A percentile compares a stretch with the other conserved stretches of the same genome.
These are phyloP conservation scores for Yamadazyma dushanensis DNA, from an alignment of 1,139 yeast species.

Conservation along the genomic window DNA sequence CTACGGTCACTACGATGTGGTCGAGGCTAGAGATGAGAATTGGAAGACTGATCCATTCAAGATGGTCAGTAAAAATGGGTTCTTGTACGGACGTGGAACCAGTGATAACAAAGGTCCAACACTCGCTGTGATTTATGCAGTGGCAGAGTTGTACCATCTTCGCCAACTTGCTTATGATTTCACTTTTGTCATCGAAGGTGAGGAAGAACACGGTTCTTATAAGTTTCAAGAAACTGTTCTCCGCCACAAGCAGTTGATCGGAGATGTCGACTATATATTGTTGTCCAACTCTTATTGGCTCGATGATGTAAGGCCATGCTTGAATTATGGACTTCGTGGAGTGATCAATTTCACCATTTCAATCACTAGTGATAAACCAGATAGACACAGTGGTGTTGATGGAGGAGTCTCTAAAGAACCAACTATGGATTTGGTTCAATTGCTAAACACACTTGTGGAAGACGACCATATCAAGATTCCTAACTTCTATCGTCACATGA, in stretches of 20 bases:
- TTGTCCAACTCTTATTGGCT: slow-evolving; percentile 94
- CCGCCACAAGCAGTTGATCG: slow-evolving; percentile 53
- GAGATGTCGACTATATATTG: slow-evolving; percentile 82
- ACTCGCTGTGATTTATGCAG: slow-evolving; percentile 86
- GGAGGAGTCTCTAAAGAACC: slow-evolving; percentile 94
- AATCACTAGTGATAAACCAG: slow-evolving; percentile 72
- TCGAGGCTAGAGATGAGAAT: slow-evolving; percentile 51
- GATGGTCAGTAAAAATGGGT: slow-evolving; percentile 78
- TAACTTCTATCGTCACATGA: slow-evolving; percentile 65
- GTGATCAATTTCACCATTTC: slow-evolving; percentile 78
- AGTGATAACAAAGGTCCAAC: slow-evolving; percentile 95
- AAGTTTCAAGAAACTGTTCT: slow-evolving; percentile 74
- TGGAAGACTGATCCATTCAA: slow-evolving; percentile 84
- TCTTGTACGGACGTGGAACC: slow-evolving; percentile 87
- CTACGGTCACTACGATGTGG: slow-evolving; percentile 97
- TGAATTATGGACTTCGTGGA: slow-evolving; percentile 93
- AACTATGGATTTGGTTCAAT: slow-evolving; percentile 75
- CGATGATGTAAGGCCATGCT: slow-evolving; percentile 83
- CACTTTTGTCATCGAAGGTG: slow-evolving; percentile 87
- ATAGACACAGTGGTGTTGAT: slow-evolving; percentile 94
- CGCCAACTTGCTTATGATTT: slow-evolving; percentile 67
- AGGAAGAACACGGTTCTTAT: slow-evolving; percentile 89
- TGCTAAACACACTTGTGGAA: slow-evolving; percentile 63
- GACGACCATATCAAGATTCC: slow-evolving; percentile 66
- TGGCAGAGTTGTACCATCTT: slow-evolving; percentile 63